Conservation (phyloP, 768 basidiomycete genomes). For the Russula emetica region DNA sequence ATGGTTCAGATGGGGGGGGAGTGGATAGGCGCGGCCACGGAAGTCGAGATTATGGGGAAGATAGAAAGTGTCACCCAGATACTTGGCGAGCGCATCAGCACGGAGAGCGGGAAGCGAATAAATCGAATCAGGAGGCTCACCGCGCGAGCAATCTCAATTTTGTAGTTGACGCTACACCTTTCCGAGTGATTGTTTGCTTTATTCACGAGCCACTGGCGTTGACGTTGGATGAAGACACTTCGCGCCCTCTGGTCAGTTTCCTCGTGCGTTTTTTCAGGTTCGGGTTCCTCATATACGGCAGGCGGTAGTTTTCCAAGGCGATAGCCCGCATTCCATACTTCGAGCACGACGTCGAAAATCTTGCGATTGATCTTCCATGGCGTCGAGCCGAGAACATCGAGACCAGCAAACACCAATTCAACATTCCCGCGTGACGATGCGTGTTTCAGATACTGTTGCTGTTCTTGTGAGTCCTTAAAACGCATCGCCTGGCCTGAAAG, state of each 20-base stretch:
- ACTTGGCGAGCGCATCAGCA: conserved; percentile 42
- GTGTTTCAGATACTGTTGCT: conserved; percentile 67
- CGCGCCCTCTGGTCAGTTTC: conserved; percentile 52
- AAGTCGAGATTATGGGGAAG: conserved; percentile 97
- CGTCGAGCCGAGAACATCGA: conserved; percentile 86
- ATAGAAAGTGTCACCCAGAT: conserved; percentile 84
- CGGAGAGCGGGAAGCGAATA: not conserved
- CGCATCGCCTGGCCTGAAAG: conserved; percentile 73
- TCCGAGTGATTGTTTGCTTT: conserved; percentile 87
- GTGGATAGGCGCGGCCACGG: conserved; percentile 94
- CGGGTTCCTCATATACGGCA: conserved; percentile 55
- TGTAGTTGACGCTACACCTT: conserved; percentile 91
- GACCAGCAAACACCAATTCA: conserved; percentile 79
- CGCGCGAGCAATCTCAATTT: conserved; percentile 90
- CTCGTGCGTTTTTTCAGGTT: conserved; percentile 54
- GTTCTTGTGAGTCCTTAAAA: conserved; percentile 86
- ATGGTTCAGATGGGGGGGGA: conserved; percentile 92
- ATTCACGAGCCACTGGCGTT: conserved; percentile 50
- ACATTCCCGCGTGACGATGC: conserved; percentile 72
- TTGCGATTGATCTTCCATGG: conserved; percentile 85
- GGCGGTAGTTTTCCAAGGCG: conserved; percentile 83
- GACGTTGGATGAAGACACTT: conserved; percentile 51
- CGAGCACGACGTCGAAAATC: conserved; percentile 46
- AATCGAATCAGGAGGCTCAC: conserved; percentile 44
- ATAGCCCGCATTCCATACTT: conserved; percentile 84